phyloP scores from a whole-genome alignment of 345 rosid genomes.

The Populus nigra region DNA sequence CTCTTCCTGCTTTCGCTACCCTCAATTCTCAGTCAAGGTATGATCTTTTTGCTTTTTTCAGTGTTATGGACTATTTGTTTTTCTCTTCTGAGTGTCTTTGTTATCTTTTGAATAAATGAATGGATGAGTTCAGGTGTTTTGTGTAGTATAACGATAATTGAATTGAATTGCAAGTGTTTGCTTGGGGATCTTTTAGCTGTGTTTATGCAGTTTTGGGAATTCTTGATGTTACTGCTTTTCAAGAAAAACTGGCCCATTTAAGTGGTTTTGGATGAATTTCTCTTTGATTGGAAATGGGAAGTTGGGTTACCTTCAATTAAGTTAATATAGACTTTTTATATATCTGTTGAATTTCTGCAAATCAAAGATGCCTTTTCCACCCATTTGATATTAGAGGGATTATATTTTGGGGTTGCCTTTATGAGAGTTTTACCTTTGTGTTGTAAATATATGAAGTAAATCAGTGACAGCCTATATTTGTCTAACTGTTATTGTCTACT shows the following conservation, averaged over 20 bases:
- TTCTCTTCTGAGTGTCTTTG: neutral
- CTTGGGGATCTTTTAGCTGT: neutral
- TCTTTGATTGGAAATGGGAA: neutral
- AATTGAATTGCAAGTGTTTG: neutral
- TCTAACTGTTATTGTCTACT: neutral
- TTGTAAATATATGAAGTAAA: neutral
- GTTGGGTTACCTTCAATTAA: neutral
- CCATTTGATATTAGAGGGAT: neutral
- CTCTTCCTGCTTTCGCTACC: constrained; percentile 42
- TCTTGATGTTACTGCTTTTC: neutral
- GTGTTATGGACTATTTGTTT: no score
- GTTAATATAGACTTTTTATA: neutral
- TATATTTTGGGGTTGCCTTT: neutral
- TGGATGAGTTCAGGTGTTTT: neutral
- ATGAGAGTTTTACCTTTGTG: neutral
- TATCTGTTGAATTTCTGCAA: neutral
- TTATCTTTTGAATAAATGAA: neutral
- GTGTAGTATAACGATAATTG: constrained; percentile 6
- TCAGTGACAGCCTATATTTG: neutral
- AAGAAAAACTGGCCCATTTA: neutral
- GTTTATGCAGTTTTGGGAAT: neutral
- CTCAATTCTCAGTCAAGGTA: constrained; percentile 49
- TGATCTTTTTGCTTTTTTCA: constrained; percentile 17
- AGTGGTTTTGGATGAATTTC: constrained; percentile 2
- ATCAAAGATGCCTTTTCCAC: neutral